phyloP scores from a whole-genome alignment of 495 filamentous ascomycete species.

The Penicillium alfredii region DNA sequence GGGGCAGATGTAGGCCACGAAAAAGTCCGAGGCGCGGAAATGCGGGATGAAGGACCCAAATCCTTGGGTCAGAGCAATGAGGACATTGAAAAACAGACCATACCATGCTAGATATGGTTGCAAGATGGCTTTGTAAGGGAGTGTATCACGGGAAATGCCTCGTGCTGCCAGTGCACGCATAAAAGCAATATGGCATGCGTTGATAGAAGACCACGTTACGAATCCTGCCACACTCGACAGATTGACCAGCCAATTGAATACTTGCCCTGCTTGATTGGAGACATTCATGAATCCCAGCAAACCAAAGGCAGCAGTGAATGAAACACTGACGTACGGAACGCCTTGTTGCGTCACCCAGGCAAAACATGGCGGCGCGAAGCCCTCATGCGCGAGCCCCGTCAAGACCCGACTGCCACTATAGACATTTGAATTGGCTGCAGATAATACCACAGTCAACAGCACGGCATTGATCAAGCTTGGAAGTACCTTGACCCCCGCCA shows the following conservation, averaged over 20 bases:
- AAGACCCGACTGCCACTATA: constrained; percentile 65
- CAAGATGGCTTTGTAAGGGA: constrained; percentile 49
- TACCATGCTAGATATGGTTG: constrained; percentile 50
- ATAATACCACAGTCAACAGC: constrained; percentile 61
- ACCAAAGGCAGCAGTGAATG: constrained; percentile 41
- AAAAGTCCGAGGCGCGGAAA: constrained; percentile 48
- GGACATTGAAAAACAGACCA: constrained; percentile 52
- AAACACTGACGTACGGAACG: constrained; percentile 45
- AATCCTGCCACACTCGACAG: constrained; percentile 57
- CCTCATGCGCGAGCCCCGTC: constrained; percentile 53
- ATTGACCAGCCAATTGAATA: constrained; percentile 52
- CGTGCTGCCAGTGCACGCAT: constrained; percentile 47
- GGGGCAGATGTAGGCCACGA: constrained; percentile 49
- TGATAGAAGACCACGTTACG: constrained; percentile 56
- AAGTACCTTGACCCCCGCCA: constrained; percentile 58
- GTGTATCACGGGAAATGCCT: constrained; percentile 40
- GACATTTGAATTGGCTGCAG: constrained; percentile 69
- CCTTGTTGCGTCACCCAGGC: constrained; percentile 38
- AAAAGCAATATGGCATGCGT: constrained; percentile 52
- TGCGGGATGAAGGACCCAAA: constrained; percentile 55
- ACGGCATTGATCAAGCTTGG: constrained; percentile 74
- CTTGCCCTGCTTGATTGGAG: constrained; percentile 26
- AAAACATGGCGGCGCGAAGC: constrained; percentile 54
- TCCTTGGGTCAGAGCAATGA: constrained; percentile 58
- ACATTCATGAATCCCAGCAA: constrained; percentile 47